These are phyloP conservation scores for Suillus alpinus DNA, from an alignment of 768 basidiomycete species.

Conservation along the genomic window DNA sequence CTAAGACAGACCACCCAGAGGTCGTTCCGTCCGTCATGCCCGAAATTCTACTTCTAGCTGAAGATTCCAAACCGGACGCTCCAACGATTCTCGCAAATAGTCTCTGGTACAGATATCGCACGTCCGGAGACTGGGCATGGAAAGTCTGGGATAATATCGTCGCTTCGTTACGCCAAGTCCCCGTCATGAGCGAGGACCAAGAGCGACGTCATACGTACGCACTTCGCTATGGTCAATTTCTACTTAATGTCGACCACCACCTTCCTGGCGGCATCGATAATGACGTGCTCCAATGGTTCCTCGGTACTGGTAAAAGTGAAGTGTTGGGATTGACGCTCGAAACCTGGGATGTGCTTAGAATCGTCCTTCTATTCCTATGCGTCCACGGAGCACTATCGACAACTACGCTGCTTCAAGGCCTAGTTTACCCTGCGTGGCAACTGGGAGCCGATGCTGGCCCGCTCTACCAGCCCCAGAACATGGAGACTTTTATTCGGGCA, in stretches of 20 bases:
- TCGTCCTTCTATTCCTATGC: constrained; percentile 61
- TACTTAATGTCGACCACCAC: constrained; percentile 74
- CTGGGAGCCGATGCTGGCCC: constrained; percentile 43
- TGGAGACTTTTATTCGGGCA: constrained; percentile 53
- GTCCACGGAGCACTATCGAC: constrained; percentile 67
- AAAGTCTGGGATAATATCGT: constrained; percentile 84
- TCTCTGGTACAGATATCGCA: constrained; percentile 82
- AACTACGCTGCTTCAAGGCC: constrained; percentile 67
- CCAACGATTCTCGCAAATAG: constrained; percentile 70
- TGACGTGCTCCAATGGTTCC: constrained; percentile 70
- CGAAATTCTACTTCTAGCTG: constrained; percentile 67
- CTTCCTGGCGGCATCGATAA: constrained; percentile 70
- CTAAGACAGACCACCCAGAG: constrained; percentile 32
- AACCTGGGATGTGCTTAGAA: constrained; percentile 64
- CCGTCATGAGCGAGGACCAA: constrained; percentile 49
- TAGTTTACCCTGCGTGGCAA: constrained; percentile 80
- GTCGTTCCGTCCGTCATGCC: constrained; percentile 42
- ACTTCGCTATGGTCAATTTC: constrained; percentile 65
- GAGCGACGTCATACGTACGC: constrained; percentile 50
- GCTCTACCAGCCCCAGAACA: constrained; percentile 36
- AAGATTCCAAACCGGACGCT: constrained; percentile 55
- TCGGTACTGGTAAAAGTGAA: constrained; percentile 64
- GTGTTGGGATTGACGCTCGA: constrained; percentile 56
- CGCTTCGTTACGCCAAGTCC: constrained; percentile 68
- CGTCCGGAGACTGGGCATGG: constrained; percentile 72